Evolutionary conservation across 176 grass and related monocot genomes (phyloP).

Genomic region (Avena atlantica): DNA sequence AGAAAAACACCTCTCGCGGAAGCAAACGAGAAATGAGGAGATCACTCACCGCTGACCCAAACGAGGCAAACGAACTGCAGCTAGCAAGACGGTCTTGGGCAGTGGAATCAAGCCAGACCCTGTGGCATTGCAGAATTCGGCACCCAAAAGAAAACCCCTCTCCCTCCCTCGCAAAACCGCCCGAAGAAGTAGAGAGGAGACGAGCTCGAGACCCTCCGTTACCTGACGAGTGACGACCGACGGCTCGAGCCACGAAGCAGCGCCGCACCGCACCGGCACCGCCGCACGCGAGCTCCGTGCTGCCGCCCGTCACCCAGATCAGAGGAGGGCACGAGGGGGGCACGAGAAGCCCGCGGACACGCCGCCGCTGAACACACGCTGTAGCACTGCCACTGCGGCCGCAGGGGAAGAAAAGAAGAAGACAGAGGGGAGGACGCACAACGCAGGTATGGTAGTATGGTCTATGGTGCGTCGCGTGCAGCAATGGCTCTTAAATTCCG

Average conservation of each 20-base stretch:
- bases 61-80: too few species aligned
- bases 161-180: neutral
- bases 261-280: neutral
- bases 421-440: neutral
- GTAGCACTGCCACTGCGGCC: neutral
- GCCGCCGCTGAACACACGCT: neutral
- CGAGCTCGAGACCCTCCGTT: neutral
- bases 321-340: neutral
- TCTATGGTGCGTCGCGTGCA: neutral
- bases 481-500: conserved; percentile 23
- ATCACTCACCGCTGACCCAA: neutral
- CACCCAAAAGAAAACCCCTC: neutral
- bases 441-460: conserved; percentile 1
- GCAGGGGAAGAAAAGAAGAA: neutral
- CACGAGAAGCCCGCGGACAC: neutral
- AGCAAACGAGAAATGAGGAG: neutral
- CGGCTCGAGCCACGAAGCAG: neutral
- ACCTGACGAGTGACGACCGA: neutral
- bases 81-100: neutral
- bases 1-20: neutral
- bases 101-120: neutral
- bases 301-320: neutral
- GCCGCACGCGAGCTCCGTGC: neutral
- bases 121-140: neutral
- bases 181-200: neutral